These are phyloP conservation scores for Termitomyces sp. DNA, from an alignment of 768 basidiomycete species.

Conservation along the genomic window DNA sequence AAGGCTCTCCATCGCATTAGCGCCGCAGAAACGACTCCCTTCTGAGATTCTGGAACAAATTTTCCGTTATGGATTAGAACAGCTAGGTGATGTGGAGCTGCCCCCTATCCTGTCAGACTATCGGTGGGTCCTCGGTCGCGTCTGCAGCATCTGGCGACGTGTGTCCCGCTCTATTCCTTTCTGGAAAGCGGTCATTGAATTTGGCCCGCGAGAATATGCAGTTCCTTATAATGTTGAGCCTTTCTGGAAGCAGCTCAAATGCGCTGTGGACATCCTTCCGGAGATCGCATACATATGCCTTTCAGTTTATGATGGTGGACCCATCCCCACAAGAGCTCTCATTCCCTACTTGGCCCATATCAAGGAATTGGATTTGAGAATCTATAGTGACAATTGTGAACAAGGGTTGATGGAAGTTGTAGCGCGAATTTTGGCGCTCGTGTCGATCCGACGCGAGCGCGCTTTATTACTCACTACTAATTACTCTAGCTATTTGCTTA, in stretches of 20 bases:
- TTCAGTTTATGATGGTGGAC: too few relatives aligned
- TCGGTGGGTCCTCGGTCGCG: background rate
- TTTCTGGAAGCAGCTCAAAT: background rate
- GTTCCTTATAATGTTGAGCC: background rate
- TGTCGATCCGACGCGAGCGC: too few relatives aligned
- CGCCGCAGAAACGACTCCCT: background rate
- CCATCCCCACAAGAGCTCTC: too few relatives aligned
- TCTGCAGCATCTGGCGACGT: background rate
- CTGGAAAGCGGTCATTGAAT: background rate
- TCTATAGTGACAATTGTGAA: too few relatives aligned
- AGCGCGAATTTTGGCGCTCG: too few relatives aligned
- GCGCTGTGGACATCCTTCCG: conserved; percentile 6
- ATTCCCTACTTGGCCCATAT: too few relatives aligned
- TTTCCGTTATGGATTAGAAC: conserved; percentile 3
- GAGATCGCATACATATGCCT: too few relatives aligned
- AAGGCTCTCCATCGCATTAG: background rate
- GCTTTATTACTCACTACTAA: too few relatives aligned
- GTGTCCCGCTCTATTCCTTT: background rate
- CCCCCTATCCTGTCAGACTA: background rate
- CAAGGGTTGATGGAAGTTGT: too few relatives aligned
- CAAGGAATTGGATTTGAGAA: too few relatives aligned
- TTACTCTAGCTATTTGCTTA: too few relatives aligned
- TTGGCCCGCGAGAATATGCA: too few relatives aligned
- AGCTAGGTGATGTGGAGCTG: background rate
- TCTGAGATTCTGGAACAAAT: background rate